Conservation (phyloP, 768 basidiomycete genomes). For the Hirschioporus abietinus region DNA sequence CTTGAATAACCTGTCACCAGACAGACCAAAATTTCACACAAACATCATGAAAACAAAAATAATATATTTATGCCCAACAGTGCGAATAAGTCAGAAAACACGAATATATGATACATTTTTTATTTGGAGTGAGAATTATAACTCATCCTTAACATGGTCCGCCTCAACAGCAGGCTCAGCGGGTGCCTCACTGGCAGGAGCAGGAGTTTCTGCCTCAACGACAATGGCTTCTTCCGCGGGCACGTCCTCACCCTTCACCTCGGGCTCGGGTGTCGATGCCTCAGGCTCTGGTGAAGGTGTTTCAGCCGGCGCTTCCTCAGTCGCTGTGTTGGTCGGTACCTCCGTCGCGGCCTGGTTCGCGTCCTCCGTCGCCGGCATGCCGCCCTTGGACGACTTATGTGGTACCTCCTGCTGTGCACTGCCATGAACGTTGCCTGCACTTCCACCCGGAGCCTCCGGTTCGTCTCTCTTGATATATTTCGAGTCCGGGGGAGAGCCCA, state of each 20-base stretch:
- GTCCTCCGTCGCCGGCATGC: conserved; percentile 1
- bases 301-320: not conserved
- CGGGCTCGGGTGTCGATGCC: no score
- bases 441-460: not conserved
- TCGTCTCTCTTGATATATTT: not conserved
- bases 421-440: not conserved
- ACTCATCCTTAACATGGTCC: conserved; percentile 4
- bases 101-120: not conserved
- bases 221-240: not conserved
- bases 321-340: not conserved
- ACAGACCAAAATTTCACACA: not conserved
- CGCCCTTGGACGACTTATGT: not conserved
- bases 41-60: not conserved
- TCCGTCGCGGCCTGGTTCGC: not conserved
- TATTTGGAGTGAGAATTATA: not conserved
- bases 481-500: conserved; percentile 27
- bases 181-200: not conserved
- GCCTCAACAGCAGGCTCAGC: not conserved
- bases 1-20: not conserved
- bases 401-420: not conserved
- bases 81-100: not conserved
- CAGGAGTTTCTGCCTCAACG: not conserved
- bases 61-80: not conserved
- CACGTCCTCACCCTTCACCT: conserved; percentile 1
- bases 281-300: not conserved